A percentile compares a stretch with the other conserved stretches of the same genome.
Conservation (phyloP, 441 rosid genomes). For the Euphorbia celastroides region DNA sequence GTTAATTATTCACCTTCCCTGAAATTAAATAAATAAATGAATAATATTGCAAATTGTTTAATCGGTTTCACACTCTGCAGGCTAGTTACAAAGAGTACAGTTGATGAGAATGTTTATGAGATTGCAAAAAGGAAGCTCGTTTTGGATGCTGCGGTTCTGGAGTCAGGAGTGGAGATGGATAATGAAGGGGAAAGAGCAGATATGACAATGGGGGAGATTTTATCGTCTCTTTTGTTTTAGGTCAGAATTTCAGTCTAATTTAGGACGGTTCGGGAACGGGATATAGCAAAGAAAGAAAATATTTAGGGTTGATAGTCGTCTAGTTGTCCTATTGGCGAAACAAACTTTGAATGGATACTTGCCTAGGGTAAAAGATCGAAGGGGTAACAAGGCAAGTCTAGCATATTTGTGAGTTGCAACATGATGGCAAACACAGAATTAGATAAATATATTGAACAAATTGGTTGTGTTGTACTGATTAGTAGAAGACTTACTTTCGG, state of each 20-base stretch:
- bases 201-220: conserved; percentile 90
- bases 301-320: background rate
- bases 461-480: background rate
- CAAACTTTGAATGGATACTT: background rate
- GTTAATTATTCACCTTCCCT: conserved; percentile 24
- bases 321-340: background rate
- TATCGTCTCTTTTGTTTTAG: conserved; percentile 60
- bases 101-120: conserved; percentile 89
- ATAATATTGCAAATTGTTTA: background rate
- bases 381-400: background rate
- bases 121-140: conserved; percentile 78
- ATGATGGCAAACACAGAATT: background rate
- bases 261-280: background rate
- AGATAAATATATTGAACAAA: background rate
- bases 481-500: background rate
- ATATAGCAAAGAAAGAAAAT: background rate
- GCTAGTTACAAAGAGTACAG: conserved; percentile 84
- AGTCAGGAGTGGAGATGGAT: conserved; percentile 63
- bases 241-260: conserved; percentile 1
- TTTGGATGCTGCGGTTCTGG: conserved; percentile 88
- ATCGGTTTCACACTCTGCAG: conserved; percentile 27
- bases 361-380: background rate
- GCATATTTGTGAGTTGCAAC: background rate
- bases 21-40: no score
- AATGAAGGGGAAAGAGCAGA: conserved; percentile 50